These are phyloP conservation scores for Leccinum fibrillosum DNA, from an alignment of 768 basidiomycete genomes.

Conservation along the genomic window DNA sequence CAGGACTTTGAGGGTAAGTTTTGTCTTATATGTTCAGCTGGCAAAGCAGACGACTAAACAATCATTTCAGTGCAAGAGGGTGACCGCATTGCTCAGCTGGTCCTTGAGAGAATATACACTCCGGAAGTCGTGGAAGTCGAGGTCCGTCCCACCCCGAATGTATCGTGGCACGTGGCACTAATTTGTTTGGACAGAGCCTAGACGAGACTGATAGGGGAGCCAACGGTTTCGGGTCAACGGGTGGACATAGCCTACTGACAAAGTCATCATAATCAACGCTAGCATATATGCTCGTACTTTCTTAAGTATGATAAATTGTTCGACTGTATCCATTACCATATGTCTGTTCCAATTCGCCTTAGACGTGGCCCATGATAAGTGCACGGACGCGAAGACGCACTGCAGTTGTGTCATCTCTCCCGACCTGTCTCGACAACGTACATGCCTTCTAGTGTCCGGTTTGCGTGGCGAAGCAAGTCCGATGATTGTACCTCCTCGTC, in stretches of 20 bases:
- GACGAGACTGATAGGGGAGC: slow-evolving; percentile 82
- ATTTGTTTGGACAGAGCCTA: slow-evolving; percentile 54
- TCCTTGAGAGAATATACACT: slow-evolving; percentile 86
- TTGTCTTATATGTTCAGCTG: background rate
- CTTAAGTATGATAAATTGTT: slow-evolving; percentile 1
- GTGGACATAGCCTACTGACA: slow-evolving; percentile 63
- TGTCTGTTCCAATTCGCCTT: background rate
- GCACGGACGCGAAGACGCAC: slow-evolving; percentile 4
- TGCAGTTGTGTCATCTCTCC: slow-evolving; percentile 13
- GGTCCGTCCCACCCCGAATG: slow-evolving; percentile 36
- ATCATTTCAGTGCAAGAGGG: slow-evolving; percentile 72
- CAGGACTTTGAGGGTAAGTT: slow-evolving; percentile 77
- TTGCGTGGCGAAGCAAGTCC: slow-evolving; percentile 49
- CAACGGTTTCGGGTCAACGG: slow-evolving; percentile 94
- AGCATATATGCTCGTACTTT: background rate
- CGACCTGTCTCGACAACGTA: slow-evolving; percentile 59
- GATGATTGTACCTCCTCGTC: slow-evolving; percentile 36
- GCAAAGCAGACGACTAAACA: background rate
- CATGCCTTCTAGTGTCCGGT: slow-evolving; percentile 44
- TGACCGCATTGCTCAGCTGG: slow-evolving; percentile 94
- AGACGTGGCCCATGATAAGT: background rate
- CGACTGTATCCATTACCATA: background rate
- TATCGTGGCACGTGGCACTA: background rate
- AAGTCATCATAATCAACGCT: slow-evolving; percentile 9
- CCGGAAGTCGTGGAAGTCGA: slow-evolving; percentile 85